phyloP scores from a whole-genome alignment of 2,329 filamentous ascomycete species.

The Calonectria crousiana region DNA sequence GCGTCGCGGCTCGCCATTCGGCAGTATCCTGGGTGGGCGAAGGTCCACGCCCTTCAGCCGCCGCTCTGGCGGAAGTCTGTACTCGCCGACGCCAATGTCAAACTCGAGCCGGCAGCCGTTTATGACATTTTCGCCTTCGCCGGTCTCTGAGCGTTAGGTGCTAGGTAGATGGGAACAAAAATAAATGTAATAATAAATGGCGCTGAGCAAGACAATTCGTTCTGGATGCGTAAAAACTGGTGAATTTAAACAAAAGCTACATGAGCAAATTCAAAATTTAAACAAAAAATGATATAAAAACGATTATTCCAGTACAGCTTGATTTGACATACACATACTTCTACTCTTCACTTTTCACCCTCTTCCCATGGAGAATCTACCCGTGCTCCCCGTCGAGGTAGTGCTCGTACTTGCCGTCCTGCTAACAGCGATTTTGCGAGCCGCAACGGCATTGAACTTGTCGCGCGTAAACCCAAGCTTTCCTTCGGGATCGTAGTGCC shows the following conservation, averaged over 20 bases:
- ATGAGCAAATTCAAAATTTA: not conserved
- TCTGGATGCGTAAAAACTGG: not conserved
- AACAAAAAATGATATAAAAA: not conserved
- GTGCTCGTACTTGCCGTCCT: constrained; percentile 27
- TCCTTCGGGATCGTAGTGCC: constrained; percentile 24
- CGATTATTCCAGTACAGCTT: not conserved
- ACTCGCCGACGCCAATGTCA: not conserved
- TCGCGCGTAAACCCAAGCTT: constrained; percentile 28
- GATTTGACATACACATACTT: not conserved
- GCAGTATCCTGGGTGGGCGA: not conserved
- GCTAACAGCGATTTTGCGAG: constrained; percentile 23
- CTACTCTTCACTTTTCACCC: not conserved
- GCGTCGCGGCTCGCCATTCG: not conserved
- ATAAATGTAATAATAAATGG: not conserved
- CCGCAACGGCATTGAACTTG: constrained; percentile 20
- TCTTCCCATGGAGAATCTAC: not conserved
- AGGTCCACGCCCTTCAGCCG: not conserved
- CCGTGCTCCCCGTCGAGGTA: constrained; percentile 20
- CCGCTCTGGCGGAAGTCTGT: not conserved
- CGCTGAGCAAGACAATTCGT: not conserved
- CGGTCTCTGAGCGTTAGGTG: not conserved
- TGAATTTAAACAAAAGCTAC: not conserved
- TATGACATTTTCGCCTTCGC: not conserved
- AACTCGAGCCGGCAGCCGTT: not conserved
- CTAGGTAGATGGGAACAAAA: not conserved